These are phyloP conservation scores for Cornus suecica DNA, from an alignment of 148 eudicot species.

Conservation along the genomic window DNA sequence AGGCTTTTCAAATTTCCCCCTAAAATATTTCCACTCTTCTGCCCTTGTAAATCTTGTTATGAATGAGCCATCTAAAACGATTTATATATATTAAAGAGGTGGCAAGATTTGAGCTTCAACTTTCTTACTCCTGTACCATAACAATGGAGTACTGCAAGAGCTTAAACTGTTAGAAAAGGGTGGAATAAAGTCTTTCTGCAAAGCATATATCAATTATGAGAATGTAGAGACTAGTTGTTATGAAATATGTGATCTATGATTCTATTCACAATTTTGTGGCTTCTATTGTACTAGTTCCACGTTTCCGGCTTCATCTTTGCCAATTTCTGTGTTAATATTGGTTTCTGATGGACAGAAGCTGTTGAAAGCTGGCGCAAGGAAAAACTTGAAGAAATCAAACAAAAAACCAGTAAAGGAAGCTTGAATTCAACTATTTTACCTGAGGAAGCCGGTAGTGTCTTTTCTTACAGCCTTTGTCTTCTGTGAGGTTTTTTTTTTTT, in stretches of 20 bases:
- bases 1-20: too few species aligned
- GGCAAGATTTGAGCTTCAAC: too few species aligned
- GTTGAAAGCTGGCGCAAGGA: slow-evolving; percentile 70
- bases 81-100: too few species aligned
- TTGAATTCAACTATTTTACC: slow-evolving; percentile 36
- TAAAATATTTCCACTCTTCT: too few species aligned
- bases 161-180: background rate
- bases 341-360: slow-evolving; percentile 47
- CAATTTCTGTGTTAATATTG: slow-evolving; percentile 6
- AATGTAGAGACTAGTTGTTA: background rate
- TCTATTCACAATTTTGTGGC: background rate
- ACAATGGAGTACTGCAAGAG: too few species aligned
- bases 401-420: slow-evolving; percentile 34
- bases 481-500: background rate
- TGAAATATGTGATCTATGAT: background rate
- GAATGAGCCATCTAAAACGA: too few species aligned
- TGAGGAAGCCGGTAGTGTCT: slow-evolving; percentile 61
- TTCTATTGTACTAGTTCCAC: slow-evolving; percentile 10
- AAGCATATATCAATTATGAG: background rate
- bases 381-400: slow-evolving; percentile 53
- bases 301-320: background rate
- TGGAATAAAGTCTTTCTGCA: background rate
- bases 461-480: background rate
- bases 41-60: too few species aligned
- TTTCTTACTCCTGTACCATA: too few species aligned